These are phyloP conservation scores for Furcasterigmium furcatum DNA, from an alignment of 2,329 filamentous ascomycete species.

Conservation along the genomic window DNA sequence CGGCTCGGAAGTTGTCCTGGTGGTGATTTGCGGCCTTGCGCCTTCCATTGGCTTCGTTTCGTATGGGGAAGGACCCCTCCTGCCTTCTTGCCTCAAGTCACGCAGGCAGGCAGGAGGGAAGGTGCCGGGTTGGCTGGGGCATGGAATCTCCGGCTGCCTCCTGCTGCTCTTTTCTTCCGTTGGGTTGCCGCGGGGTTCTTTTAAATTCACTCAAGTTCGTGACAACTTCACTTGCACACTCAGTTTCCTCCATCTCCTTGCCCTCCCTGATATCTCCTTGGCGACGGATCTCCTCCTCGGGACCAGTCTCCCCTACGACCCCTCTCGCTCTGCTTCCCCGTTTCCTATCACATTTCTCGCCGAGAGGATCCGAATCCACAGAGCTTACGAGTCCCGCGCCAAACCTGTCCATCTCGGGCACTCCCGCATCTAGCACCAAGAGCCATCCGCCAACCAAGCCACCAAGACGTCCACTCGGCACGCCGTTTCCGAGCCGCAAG, in stretches of 20 bases:
- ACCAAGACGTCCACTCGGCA: constrained; percentile 6
- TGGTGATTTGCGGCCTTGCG: neutral
- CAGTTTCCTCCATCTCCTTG: neutral
- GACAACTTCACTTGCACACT: neutral
- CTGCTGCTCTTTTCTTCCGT: neutral
- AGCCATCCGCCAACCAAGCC: constrained; percentile 5
- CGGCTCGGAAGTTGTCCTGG: neutral
- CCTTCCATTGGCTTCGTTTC: neutral
- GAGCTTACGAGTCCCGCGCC: constrained; percentile 11
- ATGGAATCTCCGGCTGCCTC: neutral
- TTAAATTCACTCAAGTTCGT: neutral
- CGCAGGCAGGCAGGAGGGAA: neutral
- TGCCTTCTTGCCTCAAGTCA: neutral
- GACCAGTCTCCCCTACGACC: too few relatives aligned
- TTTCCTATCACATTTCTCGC: neutral
- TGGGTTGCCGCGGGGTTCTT: too few relatives aligned
- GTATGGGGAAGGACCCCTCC: neutral
- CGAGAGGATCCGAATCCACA: constrained; percentile 3
- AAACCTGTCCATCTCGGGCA: constrained; percentile 11
- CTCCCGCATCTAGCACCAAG: constrained; percentile 7
- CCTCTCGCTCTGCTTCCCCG: neutral
- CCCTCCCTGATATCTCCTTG: neutral
- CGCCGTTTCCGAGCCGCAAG: constrained; percentile 2
- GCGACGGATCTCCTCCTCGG: neutral
- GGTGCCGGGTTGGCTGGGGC: too few relatives aligned